Base-by-base conservation (phyloP, 2,329 filamentous ascomycete species). In the Penicillium sp. region DNA sequence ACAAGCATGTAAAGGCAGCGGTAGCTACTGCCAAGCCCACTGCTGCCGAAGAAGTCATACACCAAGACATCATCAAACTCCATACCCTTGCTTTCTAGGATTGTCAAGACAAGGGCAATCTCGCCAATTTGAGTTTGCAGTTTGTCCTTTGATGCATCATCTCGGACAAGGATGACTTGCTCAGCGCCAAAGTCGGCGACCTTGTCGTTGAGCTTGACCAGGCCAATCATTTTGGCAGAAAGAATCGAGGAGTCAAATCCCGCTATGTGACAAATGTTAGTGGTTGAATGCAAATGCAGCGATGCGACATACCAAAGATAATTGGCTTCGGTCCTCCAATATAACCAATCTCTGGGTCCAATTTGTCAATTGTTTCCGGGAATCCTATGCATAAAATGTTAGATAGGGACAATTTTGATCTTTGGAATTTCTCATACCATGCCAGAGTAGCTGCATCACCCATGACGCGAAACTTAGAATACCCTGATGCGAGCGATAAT, bases 1-100 rank as follows among this genome's bases (percentile, higher is more conserved):
- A 43, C 50, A 25, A 68, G 45, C 52, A 59, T 10, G 41, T 57
- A 19, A 53, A 69, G 43, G 50, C 62, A 60, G 53, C 68, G 58
- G 41, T 66, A 54, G 56, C 59, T 57, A 53, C 58, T 57, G 23
- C 60, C 61, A 53, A 70, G 48, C 1, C 53, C 53, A 45, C 61
- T 67, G 6, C 54, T 53, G 7, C 60, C 57, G 45, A 70, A 72
- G 31, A 73, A 72, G 39, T 74, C 61, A 43, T 66, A 72, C 6
- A 72, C 38, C 29, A 74, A 61, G 1, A 74, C 72, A 50, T 73
- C 70, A 31, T 73, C 69, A 50, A 73, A 74, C 29, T 74, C 72
- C 71, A 74, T 73, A 3, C 71, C 71, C 44, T 73, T 74, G 29
- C 68, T 70, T 45, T 74, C 64, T 2, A 72, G 53, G 25, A 74